phyloP scores from a whole-genome alignment of 2,329 filamentous ascomycete species.

The Talaromyces sp. region DNA sequence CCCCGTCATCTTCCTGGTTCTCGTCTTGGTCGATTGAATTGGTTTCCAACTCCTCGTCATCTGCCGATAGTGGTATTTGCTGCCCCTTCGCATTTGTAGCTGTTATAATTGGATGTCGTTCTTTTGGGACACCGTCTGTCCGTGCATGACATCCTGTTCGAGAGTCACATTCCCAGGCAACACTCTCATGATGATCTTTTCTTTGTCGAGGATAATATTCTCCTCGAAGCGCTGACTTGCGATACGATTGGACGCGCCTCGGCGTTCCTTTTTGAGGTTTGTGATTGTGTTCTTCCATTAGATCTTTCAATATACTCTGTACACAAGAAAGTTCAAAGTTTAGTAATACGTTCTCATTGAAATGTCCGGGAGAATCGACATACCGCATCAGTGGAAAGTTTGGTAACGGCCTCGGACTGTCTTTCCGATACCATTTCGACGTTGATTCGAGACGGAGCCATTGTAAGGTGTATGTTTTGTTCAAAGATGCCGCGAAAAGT shows the following conservation, averaged over 20 bases:
- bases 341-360: too few species aligned
- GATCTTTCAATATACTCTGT: background rate
- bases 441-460: background rate
- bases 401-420: background rate
- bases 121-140: background rate
- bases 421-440: background rate
- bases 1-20: background rate
- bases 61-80: background rate
- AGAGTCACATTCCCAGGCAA: conserved; percentile 8
- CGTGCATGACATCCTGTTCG: conserved; percentile 6
- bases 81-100: background rate
- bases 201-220: conserved; percentile 2
- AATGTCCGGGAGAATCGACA: background rate
- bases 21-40: background rate
- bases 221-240: background rate
- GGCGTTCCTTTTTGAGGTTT: background rate
- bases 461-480: background rate
- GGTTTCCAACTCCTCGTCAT: background rate
- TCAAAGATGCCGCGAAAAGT: background rate
- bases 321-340: background rate
- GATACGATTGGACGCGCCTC: background rate
- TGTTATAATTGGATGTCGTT: background rate
- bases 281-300: background rate
- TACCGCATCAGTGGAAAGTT: conserved; percentile 6
- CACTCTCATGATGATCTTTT: background rate